Conservation (phyloP, 331 rosid genomes). For the Ulmus americana region DNA sequence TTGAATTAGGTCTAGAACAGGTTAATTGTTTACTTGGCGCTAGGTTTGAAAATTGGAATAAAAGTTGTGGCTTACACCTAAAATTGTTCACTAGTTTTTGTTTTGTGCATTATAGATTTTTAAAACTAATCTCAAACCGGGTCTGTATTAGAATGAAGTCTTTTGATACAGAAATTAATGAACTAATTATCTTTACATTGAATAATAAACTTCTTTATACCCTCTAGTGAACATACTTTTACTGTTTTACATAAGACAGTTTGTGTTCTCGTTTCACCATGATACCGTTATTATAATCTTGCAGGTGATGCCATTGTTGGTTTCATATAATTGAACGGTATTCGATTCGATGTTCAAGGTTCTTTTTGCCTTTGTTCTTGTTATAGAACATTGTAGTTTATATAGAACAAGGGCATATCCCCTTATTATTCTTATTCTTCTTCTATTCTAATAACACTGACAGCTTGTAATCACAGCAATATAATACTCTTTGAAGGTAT, state of each 20-base stretch:
- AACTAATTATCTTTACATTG: neutral
- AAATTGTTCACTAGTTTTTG: too few relatives aligned
- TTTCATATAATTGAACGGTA: neutral
- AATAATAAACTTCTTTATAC: neutral
- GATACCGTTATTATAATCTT: neutral
- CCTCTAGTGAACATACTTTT: too few relatives aligned
- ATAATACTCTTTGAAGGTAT: neutral
- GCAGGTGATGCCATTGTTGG: constrained; percentile 18
- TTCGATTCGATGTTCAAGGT: constrained; percentile 8
- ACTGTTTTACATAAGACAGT: neutral
- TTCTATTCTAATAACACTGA: neutral
- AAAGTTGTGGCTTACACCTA: too few relatives aligned
- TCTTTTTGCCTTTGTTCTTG: neutral
- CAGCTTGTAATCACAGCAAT: constrained; percentile 2
- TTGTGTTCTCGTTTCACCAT: neutral
- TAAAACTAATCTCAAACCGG: too few relatives aligned
- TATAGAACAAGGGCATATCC: constrained; percentile 5
- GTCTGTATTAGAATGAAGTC: neutral
- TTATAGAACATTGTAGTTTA: constrained; percentile 18
- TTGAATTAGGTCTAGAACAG: too few relatives aligned
- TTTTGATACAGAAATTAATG: neutral
- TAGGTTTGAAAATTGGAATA: too few relatives aligned
- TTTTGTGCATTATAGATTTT: too few relatives aligned
- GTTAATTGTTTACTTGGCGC: too few relatives aligned
- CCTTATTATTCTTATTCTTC: neutral